Conservation (phyloP, 139 green algal species). For the Ettlia oleoabundans region DNA sequence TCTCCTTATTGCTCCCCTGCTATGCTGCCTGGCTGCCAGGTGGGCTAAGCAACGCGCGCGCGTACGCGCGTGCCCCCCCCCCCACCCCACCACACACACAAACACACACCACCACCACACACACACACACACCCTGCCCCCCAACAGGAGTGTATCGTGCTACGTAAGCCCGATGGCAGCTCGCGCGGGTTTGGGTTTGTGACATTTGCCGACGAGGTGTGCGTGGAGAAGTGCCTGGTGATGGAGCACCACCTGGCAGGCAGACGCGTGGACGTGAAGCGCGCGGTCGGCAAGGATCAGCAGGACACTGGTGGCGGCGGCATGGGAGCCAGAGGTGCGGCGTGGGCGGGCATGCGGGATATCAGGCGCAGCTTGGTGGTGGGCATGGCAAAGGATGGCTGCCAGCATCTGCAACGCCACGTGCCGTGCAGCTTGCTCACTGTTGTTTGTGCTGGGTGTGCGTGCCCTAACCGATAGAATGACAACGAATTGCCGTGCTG, state of each 20-base stretch:
- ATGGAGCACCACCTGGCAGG: constrained; percentile 55
- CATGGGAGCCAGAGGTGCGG: constrained; percentile 15
- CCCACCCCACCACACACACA: not conserved
- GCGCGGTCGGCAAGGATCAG: constrained; percentile 75
- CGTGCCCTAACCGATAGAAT: too few species aligned
- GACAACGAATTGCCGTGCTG: not conserved
- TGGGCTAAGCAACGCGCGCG: too few species aligned
- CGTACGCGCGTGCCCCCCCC: too few species aligned
- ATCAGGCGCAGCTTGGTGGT: not conserved
- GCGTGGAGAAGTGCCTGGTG: constrained; percentile 79
- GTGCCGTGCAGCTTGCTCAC: too few species aligned
- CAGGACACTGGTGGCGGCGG: constrained; percentile 31
- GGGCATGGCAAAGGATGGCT: too few species aligned
- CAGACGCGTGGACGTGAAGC: constrained; percentile 76
- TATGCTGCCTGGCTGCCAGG: too few species aligned
- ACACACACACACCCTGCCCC: not conserved
- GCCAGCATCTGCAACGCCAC: too few species aligned
- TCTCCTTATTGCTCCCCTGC: too few species aligned
- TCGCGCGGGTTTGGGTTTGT: constrained; percentile 88
- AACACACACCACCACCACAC: too few species aligned
- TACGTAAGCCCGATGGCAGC: constrained; percentile 73
- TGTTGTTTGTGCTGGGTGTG: too few species aligned
- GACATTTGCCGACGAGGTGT: constrained; percentile 79
- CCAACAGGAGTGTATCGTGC: constrained; percentile 45
- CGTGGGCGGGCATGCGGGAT: not conserved